Conservation (phyloP, 2,329 filamentous ascomycete species). For the Stagonosporopsis cucurbitacearum region DNA sequence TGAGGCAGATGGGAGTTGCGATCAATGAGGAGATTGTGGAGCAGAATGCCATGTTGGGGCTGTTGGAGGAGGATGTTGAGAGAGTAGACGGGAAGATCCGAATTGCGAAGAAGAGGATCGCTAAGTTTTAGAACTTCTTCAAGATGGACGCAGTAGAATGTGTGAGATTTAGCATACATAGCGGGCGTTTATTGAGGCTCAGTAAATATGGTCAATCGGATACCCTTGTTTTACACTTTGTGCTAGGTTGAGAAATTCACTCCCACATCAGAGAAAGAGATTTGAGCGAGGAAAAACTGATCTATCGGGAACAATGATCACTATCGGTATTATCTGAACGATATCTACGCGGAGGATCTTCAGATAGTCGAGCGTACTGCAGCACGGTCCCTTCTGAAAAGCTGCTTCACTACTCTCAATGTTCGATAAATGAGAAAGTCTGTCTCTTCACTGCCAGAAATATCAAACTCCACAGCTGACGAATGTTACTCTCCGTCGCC, state of each 20-base stretch:
- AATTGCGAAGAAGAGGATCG: slow-evolving; percentile 75
- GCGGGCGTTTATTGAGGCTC: neutral
- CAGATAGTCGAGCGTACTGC: too few relatives aligned
- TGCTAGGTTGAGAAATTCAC: neutral
- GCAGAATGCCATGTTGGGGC: slow-evolving; percentile 61
- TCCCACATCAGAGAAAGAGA: too few relatives aligned
- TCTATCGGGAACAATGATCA: too few relatives aligned
- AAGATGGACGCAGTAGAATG: neutral
- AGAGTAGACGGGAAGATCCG: slow-evolving; percentile 71
- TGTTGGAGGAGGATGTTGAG: slow-evolving; percentile 70
- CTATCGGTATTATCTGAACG: too few relatives aligned
- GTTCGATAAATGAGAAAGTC: slow-evolving; percentile 14
- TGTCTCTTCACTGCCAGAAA: slow-evolving; percentile 62
- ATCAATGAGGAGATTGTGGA: slow-evolving; percentile 76
- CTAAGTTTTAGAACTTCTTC: slow-evolving; percentile 70
- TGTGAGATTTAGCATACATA: neutral
- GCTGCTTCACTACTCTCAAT: neutral
- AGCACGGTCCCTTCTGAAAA: too few relatives aligned
- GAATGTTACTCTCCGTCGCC: slow-evolving; percentile 60
- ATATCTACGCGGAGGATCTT: too few relatives aligned
- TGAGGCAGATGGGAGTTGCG: slow-evolving; percentile 78
- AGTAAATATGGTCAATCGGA: neutral
- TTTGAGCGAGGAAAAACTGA: too few relatives aligned
- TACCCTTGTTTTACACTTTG: neutral
- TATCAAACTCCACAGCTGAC: slow-evolving; percentile 65